Conservation (phyloP, 345 rosid species). For the Excoecaria cochinchinensis region DNA sequence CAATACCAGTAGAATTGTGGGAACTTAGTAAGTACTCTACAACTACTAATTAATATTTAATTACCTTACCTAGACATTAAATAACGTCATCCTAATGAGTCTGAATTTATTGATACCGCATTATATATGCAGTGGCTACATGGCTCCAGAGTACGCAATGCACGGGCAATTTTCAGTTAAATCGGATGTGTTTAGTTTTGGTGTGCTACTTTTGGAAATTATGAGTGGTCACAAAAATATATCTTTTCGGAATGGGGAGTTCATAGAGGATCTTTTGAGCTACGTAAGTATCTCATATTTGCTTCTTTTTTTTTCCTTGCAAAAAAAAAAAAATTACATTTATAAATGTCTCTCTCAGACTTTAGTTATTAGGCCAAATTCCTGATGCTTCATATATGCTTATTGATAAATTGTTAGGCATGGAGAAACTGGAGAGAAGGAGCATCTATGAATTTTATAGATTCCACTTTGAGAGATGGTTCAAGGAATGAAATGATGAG, state of each 20-base stretch:
- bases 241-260: not conserved
- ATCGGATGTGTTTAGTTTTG: slow-evolving; percentile 60
- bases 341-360: no score
- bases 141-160: slow-evolving; percentile 58
- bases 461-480: slow-evolving; percentile 8
- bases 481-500: slow-evolving; percentile 10
- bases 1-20: slow-evolving; percentile 18
- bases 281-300: not conserved
- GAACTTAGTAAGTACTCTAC: slow-evolving; percentile 29
- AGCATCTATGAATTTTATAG: slow-evolving; percentile 7
- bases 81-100: no score
- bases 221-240: slow-evolving; percentile 44
- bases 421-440: slow-evolving; percentile 34
- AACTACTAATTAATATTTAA: no score
- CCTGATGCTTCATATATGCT: no score
- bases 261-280: not conserved
- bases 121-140: slow-evolving; percentile 40
- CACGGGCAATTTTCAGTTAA: slow-evolving; percentile 50
- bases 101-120: no score
- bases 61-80: no score
- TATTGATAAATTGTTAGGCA: slow-evolving; percentile 11
- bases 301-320: no score
- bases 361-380: no score
- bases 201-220: slow-evolving; percentile 57
- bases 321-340: no score